Percentiles rank a stretch among this genome's conserved stretches.
phyloP scores from a whole-genome alignment of 805 yeast species.

The Komagataella mondaviorum region DNA sequence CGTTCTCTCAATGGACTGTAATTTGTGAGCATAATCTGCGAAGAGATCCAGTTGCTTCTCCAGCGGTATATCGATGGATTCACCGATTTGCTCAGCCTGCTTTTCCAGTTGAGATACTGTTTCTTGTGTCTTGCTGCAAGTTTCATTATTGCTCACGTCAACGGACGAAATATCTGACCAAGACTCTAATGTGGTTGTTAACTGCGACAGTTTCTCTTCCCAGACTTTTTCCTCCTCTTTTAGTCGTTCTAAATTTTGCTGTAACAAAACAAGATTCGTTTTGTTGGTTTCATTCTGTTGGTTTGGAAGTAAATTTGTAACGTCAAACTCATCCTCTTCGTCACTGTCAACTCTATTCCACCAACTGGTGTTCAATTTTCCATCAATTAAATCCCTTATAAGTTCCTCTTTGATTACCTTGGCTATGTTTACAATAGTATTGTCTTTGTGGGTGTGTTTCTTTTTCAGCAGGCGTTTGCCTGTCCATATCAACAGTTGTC shows the following conservation, averaged over 20 bases:
- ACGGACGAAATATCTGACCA: not conserved
- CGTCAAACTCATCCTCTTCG: conserved; percentile 11
- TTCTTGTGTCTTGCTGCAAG: not conserved
- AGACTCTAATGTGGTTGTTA: not conserved
- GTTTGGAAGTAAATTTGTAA: conserved; percentile 33
- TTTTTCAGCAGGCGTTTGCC: conserved; percentile 31
- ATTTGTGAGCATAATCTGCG: conserved; percentile 1
- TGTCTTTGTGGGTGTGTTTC: conserved; percentile 19
- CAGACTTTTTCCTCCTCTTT: conserved; percentile 33
- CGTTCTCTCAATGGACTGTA: not conserved
- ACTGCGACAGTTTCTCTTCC: conserved; percentile 9
- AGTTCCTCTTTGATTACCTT: conserved; percentile 53
- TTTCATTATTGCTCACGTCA: not conserved
- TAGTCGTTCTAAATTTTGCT: conserved; percentile 27
- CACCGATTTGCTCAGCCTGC: not conserved
- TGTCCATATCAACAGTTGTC: conserved; percentile 60
- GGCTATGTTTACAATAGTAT: conserved; percentile 37
- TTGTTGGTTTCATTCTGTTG: conserved; percentile 42
- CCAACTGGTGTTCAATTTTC: conserved; percentile 57
- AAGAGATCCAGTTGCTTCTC: not conserved
- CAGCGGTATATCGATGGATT: not conserved
- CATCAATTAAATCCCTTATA: conserved; percentile 42
- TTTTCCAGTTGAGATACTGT: not conserved
- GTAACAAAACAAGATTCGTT: conserved; percentile 31
- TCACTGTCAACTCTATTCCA: conserved; percentile 26